Base-by-base conservation (phyloP, 495 filamentous ascomycete genomes). In the Bacidia gigantensis region DNA sequence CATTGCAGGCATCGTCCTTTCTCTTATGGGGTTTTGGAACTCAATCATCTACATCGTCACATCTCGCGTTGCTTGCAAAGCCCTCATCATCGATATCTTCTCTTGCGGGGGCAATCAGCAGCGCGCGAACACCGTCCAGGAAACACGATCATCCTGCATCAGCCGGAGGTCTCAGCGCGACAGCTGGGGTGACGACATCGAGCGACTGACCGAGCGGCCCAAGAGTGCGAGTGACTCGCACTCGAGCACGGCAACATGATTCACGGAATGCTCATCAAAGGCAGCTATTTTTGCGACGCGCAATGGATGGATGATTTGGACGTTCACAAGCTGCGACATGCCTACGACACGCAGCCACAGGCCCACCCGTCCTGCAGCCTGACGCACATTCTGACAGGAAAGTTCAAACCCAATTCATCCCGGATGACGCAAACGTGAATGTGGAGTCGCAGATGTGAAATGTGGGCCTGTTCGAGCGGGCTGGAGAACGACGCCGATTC, bases 21-120 rank as follows among this genome's bases (percentile, higher is more conserved):
- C 87, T 1, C 72, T 89, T 0, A 88, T 93, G 62, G 88, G 88
- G 1, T 89, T 90, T 60, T 93, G 88, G 88, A 95, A 93, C 58
- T 77, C 80, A 18, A 63, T 88, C 45, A 87, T 95, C 51, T 95
- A 93, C 65, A 64, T 80, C 17, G 78, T 77, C 12, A 87, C 86
- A 7, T 75, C 72, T 11, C 68, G 65, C 60, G 62, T 40, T 11
- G 57, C 57, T 1, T 59, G 57, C 46, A 51, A 50, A 39, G 47
- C 25, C 3, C 47, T 58, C 22, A 38, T 58, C 35, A 22, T 24
- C 9, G 42, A 5, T 20, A 39, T 55, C 25, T 55, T 50, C 24
- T 35, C 47, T 25, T 25, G 17, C 47, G 18, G 45, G 10, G 17
- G 26, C 45, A n/a, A 9, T 11, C 47, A 32, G 18, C 26, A 18